Evolutionary conservation across 139 green algal genomes (phyloP).

Genomic region (Axilococcus clingmanii): DNA sequence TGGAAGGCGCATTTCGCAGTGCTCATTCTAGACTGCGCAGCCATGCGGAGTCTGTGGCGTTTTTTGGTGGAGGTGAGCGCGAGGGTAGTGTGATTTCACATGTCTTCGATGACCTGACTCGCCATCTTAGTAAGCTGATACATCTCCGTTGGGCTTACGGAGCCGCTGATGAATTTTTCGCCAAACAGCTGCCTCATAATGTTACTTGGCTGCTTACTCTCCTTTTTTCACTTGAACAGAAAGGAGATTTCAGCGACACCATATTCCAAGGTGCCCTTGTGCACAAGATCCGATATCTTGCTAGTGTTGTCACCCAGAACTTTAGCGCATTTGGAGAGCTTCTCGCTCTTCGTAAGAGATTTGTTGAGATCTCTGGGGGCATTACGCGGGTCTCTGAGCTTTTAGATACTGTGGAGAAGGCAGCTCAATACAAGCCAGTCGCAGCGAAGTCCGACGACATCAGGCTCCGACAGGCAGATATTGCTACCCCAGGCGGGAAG

Average conservation of each 20-base stretch:
- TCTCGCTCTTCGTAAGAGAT: slow-evolving; percentile 53
- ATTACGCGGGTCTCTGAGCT: slow-evolving; percentile 40
- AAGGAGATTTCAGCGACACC: slow-evolving; percentile 13
- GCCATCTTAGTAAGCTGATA: slow-evolving; percentile 27
- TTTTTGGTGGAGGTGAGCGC: slow-evolving; percentile 52
- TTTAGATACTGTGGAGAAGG: slow-evolving; percentile 40
- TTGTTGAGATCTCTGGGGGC: slow-evolving; percentile 55
- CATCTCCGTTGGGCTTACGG: slow-evolving; percentile 43
- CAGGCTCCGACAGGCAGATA: slow-evolving; percentile 22
- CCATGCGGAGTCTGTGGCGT: slow-evolving; percentile 56
- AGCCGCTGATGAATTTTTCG: slow-evolving; percentile 71
- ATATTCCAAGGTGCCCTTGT: slow-evolving; percentile 47
- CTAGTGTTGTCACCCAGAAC: slow-evolving; percentile 57
- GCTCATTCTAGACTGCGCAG: slow-evolving; percentile 39
- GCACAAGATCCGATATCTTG: slow-evolving; percentile 65
- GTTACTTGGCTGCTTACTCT: slow-evolving; percentile 69
- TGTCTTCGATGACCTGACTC: slow-evolving; percentile 24
- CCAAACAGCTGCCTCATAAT: slow-evolving; percentile 70
- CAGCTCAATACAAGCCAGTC: slow-evolving; percentile 2
- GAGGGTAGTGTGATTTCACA: slow-evolving; percentile 28
- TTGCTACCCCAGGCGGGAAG: slow-evolving; percentile 37
- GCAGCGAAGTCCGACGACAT: slow-evolving; percentile 5
- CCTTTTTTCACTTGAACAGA: slow-evolving; percentile 53
- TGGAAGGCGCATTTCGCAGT: slow-evolving; percentile 48
- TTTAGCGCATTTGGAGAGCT: slow-evolving; percentile 69